Base-by-base conservation (phyloP, 2,329 filamentous ascomycete genomes). In the Calonectria crousiana region DNA sequence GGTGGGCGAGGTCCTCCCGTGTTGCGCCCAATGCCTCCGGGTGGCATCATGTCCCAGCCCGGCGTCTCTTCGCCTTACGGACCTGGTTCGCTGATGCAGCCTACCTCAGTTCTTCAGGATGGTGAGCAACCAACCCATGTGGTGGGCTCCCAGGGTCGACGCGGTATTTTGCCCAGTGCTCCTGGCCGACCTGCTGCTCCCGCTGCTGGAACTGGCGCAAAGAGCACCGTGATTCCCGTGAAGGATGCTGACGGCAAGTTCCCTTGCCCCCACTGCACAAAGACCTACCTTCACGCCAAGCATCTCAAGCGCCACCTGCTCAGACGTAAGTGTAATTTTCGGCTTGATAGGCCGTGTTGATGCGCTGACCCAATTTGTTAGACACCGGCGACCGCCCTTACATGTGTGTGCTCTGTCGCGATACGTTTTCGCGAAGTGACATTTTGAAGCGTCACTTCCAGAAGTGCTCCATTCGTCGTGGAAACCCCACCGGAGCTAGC, bases 371-470 rank as follows among this genome's bases (percentile, higher is more conserved):
- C 6, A 51, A 41, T 32, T 64, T 34, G 44, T 52, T 81, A 98
- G 96, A 99, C 88, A 98, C 97, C 75, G 97, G 97, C 82, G 96
- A 98, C 85, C 95, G 97, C 78, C 97, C 97, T 72, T 99, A 99
- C 88, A 97, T 97, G 92, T 99, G 97, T 87, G 95, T 98, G 78
- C 90, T 99, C 67, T 99, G 97, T 89, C 95, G 97, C 85, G 97
- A 98, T 86, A 98, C 96, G 41, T 99, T 99, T 87, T 98, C 95
- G 64, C 93, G 97, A 84, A 98, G 95, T 89, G 97, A 99, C 84
- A 98, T 99, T 78, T 88, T 99, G 82, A 99, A 99, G 90, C 95
- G 97, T 78, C 97, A 99, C 87, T 99, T 98, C 87, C 96, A 98
- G 86, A 99, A 99, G 89, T 99, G 97, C 88, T 98, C 97, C 49